Evolutionary conservation across 768 basidiomycete genomes (phyloP), one percentile per base, ranked within the genome.

Genomic region (Calocybe indica): DNA sequence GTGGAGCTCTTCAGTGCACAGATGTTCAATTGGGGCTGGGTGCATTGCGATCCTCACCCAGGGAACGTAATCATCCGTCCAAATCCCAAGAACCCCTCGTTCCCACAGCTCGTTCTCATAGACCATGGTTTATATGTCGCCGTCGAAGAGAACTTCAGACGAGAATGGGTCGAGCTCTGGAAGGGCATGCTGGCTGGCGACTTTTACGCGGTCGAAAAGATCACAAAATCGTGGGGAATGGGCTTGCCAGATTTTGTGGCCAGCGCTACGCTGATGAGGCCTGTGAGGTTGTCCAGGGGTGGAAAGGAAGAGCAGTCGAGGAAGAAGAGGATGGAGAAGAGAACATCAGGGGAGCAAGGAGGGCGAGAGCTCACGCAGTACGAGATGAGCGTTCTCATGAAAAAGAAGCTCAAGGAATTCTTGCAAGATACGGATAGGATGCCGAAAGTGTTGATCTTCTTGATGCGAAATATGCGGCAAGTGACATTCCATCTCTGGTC

Each of bases 11-110:
- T 93, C 70, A 85, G 85, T 30, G 89, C 87, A 2, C 91, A 82
- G 71, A 93, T 93, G 65, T 97, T 96, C 62, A 77, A 78, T 49
- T 96, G 88, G 88, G 92, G 92, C 8, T 92, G 83, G 75, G 85
- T 92, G 3, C 84, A 90, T 62, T 91, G 91, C 58, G 80, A 83
- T 48, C 80, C 80, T 0, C 80, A 88, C 53, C 83, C 84, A 2
- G 86, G 88, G 7, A 91, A 95, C 63, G 76, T 94, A 50, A 79
- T 80, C 64, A 79, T 85, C 56, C 88, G 76, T 6, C 79, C 78
- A 1, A 65, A 80, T 22, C 81, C 82, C 13, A 58, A 58, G 11
- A 55, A 68, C 13, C 75, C 73, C 0, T 56, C 54, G 6, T 56
- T 62, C 5, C 74, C 81, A 2, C 83, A 88, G 56, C 71, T 92